A percentile compares a stretch with the other conserved stretches of the same genome.
These are phyloP conservation scores for Aristolochia contorta DNA, from an alignment of 164 flowering plant genomes.

Conservation along the genomic window DNA sequence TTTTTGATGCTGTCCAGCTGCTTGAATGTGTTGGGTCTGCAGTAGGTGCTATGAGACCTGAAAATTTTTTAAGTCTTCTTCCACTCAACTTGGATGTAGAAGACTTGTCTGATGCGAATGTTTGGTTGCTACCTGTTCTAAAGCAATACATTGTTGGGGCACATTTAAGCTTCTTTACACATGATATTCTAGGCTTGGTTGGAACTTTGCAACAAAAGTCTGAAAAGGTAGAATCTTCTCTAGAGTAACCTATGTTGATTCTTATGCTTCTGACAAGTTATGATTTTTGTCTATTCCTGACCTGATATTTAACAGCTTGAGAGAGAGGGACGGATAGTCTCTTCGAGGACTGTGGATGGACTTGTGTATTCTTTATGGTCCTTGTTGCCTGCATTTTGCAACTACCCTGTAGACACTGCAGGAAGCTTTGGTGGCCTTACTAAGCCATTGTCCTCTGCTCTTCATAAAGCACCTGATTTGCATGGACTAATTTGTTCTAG, in stretches of 20 bases:
- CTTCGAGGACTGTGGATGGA: conserved; percentile 64
- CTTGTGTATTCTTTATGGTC: conserved; percentile 82
- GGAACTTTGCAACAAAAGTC: conserved; percentile 42
- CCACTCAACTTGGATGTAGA: conserved; percentile 75
- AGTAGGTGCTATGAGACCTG: conserved; percentile 86
- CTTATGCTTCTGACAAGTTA: not conserved
- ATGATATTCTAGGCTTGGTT: conserved; percentile 45
- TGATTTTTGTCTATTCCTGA: not conserved
- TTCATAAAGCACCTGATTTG: conserved; percentile 51
- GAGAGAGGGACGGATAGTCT: conserved; percentile 45
- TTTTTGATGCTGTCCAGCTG: conserved; percentile 36
- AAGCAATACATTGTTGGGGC: conserved; percentile 83
- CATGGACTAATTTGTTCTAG: conserved; percentile 79
- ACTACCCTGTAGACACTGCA: conserved; percentile 82
- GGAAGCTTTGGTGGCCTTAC: conserved; percentile 56
- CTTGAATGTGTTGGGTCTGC: conserved; percentile 90
- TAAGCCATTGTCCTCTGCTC: conserved; percentile 33
- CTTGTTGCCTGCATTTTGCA: conserved; percentile 88
- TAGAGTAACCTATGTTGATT: not conserved
- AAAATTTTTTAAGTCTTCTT: conserved; percentile 49
- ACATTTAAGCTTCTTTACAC: conserved; percentile 50
- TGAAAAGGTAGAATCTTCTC: conserved; percentile 33
- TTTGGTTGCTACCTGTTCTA: conserved; percentile 87
- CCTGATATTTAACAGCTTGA: conserved; percentile 48
- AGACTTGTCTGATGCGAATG: conserved; percentile 50